phyloP scores from a whole-genome alignment of 139 green algal species.

The Micractinium sp. region DNA sequence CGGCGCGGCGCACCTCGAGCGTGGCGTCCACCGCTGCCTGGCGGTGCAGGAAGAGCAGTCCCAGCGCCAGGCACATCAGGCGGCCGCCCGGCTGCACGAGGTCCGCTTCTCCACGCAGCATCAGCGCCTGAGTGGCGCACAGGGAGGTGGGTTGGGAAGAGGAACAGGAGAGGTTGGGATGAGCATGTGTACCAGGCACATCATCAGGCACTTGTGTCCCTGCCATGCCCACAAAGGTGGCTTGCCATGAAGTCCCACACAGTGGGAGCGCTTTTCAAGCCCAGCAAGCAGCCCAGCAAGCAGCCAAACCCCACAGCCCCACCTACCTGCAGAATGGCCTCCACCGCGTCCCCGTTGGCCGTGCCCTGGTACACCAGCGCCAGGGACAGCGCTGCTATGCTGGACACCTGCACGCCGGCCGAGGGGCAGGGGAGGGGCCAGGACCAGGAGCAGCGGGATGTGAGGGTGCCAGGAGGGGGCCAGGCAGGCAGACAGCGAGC shows the following conservation, averaged over 20 bases:
- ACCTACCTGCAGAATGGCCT: slow-evolving; percentile 79
- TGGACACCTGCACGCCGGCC: slow-evolving; percentile 34
- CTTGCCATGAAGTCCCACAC: too few species aligned
- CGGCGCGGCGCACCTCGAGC: slow-evolving; percentile 87
- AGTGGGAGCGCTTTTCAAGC: too few species aligned
- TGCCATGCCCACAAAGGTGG: too few species aligned
- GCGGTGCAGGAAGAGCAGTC: slow-evolving; percentile 94
- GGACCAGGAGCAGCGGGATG: too few species aligned
- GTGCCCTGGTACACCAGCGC: slow-evolving; percentile 90
- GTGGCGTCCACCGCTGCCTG: slow-evolving; percentile 93
- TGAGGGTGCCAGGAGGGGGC: too few species aligned
- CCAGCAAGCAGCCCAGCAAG: background rate
- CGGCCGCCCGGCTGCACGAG: slow-evolving; percentile 78
- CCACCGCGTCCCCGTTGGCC: slow-evolving; percentile 77
- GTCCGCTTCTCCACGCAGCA: slow-evolving; percentile 86
- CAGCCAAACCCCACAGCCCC: background rate
- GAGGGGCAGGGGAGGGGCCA: background rate
- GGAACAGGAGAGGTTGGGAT: background rate
- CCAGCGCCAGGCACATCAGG: slow-evolving; percentile 88
- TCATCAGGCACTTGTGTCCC: too few species aligned
- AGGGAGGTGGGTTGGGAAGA: background rate
- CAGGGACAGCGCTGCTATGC: slow-evolving; percentile 90
- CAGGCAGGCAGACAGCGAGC: too few species aligned
- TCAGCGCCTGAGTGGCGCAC: slow-evolving; percentile 74
- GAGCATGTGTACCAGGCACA: too few species aligned